Evolutionary conservation across 208 protist species (phyloP).

Genomic region (Acanthamoeba healyi): DNA sequence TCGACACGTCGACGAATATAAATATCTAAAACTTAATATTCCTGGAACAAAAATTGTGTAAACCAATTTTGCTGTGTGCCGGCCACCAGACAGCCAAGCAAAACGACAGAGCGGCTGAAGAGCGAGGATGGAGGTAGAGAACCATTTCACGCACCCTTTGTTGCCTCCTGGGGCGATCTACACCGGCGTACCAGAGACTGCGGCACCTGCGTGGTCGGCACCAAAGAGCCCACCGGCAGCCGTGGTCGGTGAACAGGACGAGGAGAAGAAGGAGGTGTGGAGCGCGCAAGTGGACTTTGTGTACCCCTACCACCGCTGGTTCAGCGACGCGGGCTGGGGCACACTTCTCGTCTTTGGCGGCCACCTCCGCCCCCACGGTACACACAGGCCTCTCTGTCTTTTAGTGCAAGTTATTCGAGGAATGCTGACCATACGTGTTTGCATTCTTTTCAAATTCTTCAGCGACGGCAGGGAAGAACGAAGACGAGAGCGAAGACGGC

Average conservation of each 20-base stretch:
- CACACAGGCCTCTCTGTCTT: background rate
- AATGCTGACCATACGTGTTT: background rate
- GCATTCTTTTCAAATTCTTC: background rate
- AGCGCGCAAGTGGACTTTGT: conserved; percentile 7
- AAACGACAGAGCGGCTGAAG: too few relatives aligned
- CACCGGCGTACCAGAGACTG: background rate
- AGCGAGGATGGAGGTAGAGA: too few relatives aligned
- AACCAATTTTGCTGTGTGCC: too few relatives aligned
- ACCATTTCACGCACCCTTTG: too few relatives aligned
- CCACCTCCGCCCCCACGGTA: background rate
- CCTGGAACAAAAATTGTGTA: too few relatives aligned
- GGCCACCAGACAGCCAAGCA: too few relatives aligned
- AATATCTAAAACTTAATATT: too few relatives aligned
- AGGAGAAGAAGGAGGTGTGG: background rate
- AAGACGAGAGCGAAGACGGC: background rate
- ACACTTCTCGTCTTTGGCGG: conserved; percentile 18
- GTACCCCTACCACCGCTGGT: conserved; percentile 62
- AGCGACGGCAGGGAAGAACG: background rate
- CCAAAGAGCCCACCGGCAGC: background rate
- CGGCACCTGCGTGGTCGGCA: background rate
- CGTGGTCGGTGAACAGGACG: background rate
- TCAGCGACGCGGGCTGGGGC: conserved; percentile 35
- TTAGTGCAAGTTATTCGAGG: background rate
- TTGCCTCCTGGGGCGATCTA: background rate
- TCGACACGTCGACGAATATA: too few relatives aligned